Evolutionary conservation across 2,329 filamentous ascomycete species (phyloP), one percentile per base, ranked within the genome.

Genomic region (Lecanicillium sp.): DNA sequence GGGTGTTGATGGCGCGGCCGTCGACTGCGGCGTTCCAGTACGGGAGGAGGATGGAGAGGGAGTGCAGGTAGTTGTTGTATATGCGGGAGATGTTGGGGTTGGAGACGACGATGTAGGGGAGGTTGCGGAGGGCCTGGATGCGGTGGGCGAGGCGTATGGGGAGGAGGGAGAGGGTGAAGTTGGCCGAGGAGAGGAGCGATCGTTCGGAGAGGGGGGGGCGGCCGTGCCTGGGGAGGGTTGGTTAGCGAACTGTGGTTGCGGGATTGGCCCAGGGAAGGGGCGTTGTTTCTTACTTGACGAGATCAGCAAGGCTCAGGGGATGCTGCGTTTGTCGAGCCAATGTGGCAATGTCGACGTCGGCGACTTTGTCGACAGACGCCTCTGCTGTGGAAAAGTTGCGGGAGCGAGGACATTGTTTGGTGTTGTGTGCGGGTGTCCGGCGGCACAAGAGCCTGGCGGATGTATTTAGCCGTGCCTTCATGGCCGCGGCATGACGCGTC

Each of bases 101-200:
- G n/a, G 91, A 90, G 21, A 98, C 93, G 48, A 98, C 91, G 55
- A 98, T 97, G 67, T 91, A 98, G 0, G 93, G 93, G 8, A 98
- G 80, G 63, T 95, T 95, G 54, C 90, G 85, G 15, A 98, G 75
- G 36, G 90, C 89, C 65, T 95, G 87, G 55, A 98, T 95, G 49
- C 93, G 88, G 64, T 94, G 89, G 21, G 93, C 93, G 21, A 98
- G 83, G 30, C 93, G 88, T 42, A 93, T 87, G 12, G 93, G 93
- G 9, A 97, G 83, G 45, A 96, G 86, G 23, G 85, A 87, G 55
- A 97, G 84, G 11, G 93, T 95, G 70, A 97, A 97, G 71, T 96
- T 95, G 53, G 93, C 93, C 2, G 90, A 96, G 30, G 85, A 82
- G 58, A 95, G 82, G 48, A 98, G 79, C 19, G 88, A 86, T 32